Percentiles rank a stretch among this genome's conserved stretches.
These are phyloP conservation scores for Agapanthus africanus DNA, from an alignment of 106 monocot genomes.

Conservation along the genomic window DNA sequence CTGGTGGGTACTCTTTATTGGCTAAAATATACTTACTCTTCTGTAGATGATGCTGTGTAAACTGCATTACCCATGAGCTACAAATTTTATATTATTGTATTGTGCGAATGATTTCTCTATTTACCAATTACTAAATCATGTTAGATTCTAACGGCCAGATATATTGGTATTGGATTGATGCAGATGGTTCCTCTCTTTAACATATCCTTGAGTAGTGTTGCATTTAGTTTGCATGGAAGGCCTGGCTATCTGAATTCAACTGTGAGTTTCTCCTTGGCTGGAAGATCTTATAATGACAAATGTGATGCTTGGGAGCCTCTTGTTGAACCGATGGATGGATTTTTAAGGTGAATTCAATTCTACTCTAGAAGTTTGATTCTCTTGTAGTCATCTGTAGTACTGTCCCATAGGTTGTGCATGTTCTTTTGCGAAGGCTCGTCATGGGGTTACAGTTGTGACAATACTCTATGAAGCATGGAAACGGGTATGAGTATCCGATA, in stretches of 20 bases:
- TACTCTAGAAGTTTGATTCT: not conserved
- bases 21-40: not conserved
- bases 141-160: not conserved
- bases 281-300: constrained; percentile 95
- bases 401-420: not conserved
- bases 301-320: constrained; percentile 97
- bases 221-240: constrained; percentile 61
- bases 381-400: constrained; percentile 1
- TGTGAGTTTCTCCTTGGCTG: constrained; percentile 63
- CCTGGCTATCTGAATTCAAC: constrained; percentile 61
- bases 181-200: constrained; percentile 99
- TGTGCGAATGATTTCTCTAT: not conserved
- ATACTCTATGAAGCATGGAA: too few species aligned
- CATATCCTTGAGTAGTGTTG: constrained; percentile 50
- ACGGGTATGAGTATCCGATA: too few species aligned
- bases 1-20: constrained; percentile 41
- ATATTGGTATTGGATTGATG: constrained; percentile 6
- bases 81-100: not conserved
- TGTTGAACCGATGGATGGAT: constrained; percentile 85
- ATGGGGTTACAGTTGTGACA: not conserved
- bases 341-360: constrained; percentile 49
- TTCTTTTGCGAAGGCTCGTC: not conserved
- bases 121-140: not conserved
- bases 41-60: not conserved
- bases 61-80: not conserved